Base-by-base conservation (phyloP, 2,329 filamentous ascomycete genomes). In the Ilyonectria sp. region DNA sequence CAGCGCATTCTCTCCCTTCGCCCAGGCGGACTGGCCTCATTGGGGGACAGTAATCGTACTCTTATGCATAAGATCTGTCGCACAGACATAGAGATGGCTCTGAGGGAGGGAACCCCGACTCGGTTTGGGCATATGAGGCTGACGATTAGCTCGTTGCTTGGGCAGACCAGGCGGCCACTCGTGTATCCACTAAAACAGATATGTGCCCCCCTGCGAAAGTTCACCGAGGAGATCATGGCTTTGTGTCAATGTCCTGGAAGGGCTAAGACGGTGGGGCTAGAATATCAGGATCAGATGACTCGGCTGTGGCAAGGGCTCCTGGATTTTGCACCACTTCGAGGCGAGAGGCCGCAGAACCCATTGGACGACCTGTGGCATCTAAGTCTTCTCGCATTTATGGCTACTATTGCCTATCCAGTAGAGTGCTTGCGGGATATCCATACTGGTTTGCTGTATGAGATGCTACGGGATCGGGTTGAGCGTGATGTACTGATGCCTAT, bases 41-140 rank as follows among this genome's bases (percentile, higher is more conserved):
- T 71, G 19, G 37, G 64, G 23, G 60, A 71, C 29, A 53, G 49
- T 7, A 71, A 75, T 40, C 54, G 37, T 13, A 3, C 57, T 17
- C 40, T 69, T 1, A 11, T 64, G 2, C 59, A 74, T n/a, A 73
- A 75, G 60, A 73, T 70, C 35, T 71, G 66, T 33, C 64, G 64
- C 11, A 68, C 69, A 7, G 67, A 69, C 8, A 23, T 69, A 1
- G 67, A 72, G 21, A 21, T 66, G 10, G 53, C 67, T 1, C 43
- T 73, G 8, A 50, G 26, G 2, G 57, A 56, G 5, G 63, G 61
- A 21, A 60, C 58, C n/a, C 5, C 29, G 29, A 71, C 69, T 6
- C 66, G 58, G 23, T 75, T 71, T 13, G 63, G 70, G 26, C 55
- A 54, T 3, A 29, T 50, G 13, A 60, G 61, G 23, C 21, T 70